These are phyloP conservation scores for Euptelea pleiosperma DNA, from an alignment of 164 flowering plant species.

Conservation along the genomic window DNA sequence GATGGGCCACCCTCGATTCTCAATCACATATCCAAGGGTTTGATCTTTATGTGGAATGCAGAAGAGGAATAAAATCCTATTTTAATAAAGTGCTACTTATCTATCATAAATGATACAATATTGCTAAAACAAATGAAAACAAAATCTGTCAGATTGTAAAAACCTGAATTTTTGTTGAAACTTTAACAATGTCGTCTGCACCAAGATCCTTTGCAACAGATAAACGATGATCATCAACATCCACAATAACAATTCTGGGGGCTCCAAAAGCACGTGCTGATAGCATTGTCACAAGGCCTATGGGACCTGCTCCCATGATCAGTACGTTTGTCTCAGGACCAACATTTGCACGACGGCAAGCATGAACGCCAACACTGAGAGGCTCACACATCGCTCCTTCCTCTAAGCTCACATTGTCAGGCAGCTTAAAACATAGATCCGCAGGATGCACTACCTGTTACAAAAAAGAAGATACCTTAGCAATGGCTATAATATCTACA, in stretches of 20 bases:
- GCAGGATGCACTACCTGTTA: constrained; percentile 88
- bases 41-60: background rate
- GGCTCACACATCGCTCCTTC: constrained; percentile 99
- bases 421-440: constrained; percentile 82
- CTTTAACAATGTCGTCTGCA: constrained; percentile 66
- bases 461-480: constrained; percentile 1
- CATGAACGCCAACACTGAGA: constrained; percentile 91
- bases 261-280: constrained; percentile 92
- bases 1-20: no score
- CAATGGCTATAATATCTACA: background rate
- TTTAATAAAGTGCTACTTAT: background rate
- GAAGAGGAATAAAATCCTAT: background rate
- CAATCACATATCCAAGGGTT: no score
- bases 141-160: background rate
- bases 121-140: background rate
- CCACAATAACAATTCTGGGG: constrained; percentile 70
- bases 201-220: constrained; percentile 87
- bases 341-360: constrained; percentile 77
- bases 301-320: constrained; percentile 94
- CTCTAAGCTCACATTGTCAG: constrained; percentile 91
- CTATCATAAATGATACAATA: background rate
- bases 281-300: constrained; percentile 87
- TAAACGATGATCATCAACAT: constrained; percentile 73
- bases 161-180: constrained; percentile 67
- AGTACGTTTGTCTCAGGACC: constrained; percentile 81